Evolutionary conservation across 2,329 filamentous ascomycete genomes (phyloP).

Genomic region (Xylariaceae sp.): DNA sequence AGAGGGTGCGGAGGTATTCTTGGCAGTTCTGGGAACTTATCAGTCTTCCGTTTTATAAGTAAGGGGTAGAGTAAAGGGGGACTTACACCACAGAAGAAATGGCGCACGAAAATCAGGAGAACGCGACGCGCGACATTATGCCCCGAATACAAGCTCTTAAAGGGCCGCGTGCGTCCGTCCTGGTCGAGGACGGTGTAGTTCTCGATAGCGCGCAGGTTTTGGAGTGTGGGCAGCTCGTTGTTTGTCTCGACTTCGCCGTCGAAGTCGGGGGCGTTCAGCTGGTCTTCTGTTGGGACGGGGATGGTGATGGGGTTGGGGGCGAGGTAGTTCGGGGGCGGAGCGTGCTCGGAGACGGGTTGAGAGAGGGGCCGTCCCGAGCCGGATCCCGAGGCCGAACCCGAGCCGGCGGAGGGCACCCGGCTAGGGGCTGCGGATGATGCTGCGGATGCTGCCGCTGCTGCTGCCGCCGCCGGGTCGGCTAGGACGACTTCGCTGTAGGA

Average conservation of each 20-base stretch:
- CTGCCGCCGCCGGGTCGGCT: too few relatives aligned
- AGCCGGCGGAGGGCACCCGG: too few relatives aligned
- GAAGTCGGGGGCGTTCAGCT: slow-evolving; percentile 39
- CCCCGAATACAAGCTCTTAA: slow-evolving; percentile 58
- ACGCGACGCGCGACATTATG: slow-evolving; percentile 51
- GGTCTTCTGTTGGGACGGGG: not conserved
- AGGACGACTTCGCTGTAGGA: not conserved
- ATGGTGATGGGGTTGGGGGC: not conserved
- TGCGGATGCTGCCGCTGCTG: too few relatives aligned
- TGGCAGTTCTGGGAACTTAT: slow-evolving; percentile 78
- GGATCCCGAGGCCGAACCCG: too few relatives aligned
- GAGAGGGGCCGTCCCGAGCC: too few relatives aligned
- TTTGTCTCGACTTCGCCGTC: slow-evolving; percentile 51
- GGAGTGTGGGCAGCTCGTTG: slow-evolving; percentile 48
- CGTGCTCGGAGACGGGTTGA: not conserved
- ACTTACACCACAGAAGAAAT: slow-evolving; percentile 76
- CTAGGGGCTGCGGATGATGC: too few relatives aligned
- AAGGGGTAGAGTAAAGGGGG: too few relatives aligned
- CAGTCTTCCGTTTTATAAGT: too few relatives aligned
- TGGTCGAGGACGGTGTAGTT: slow-evolving; percentile 56
- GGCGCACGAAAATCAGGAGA: slow-evolving; percentile 68
- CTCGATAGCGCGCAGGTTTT: slow-evolving; percentile 47
- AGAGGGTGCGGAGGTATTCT: slow-evolving; percentile 62
- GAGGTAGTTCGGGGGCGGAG: not conserved
- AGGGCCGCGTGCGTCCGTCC: slow-evolving; percentile 54